Percentiles rank a stretch among this genome's conserved stretches.
Conservation (phyloP, 2,329 filamentous ascomycete genomes). For the Paramyrothecium sp. region DNA sequence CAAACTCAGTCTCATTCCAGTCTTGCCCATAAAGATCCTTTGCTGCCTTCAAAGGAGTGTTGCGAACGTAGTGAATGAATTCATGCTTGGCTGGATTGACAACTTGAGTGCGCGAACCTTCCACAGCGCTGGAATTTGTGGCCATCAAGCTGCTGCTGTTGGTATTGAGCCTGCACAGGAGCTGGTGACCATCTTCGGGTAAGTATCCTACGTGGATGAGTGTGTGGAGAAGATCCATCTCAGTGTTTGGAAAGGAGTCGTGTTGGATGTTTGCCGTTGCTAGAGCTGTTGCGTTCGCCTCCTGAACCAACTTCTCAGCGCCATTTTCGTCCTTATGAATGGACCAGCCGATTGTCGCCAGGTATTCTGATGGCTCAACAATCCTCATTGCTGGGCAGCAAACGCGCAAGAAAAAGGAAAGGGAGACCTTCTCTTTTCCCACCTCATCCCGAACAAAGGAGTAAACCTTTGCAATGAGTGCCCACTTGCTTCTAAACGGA, state of each 20-base stretch:
- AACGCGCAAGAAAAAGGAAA: conserved; percentile 41
- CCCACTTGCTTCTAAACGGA: conserved; percentile 49
- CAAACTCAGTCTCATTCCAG: too few species aligned
- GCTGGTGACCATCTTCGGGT: conserved; percentile 14
- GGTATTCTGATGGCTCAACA: conserved; percentile 41
- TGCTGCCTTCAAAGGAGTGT: conserved; percentile 14
- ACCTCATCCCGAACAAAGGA: conserved; percentile 50
- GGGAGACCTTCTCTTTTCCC: conserved; percentile 29
- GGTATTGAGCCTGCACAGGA: conserved; percentile 18
- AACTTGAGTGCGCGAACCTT: too few species aligned
- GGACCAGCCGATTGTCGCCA: conserved; percentile 44
- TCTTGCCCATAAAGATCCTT: conserved; percentile 5
- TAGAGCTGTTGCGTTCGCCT: conserved; percentile 3
- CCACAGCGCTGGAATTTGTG: conserved; percentile 3
- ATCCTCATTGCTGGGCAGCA: conserved; percentile 46
- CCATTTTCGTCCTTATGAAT: conserved; percentile 28
- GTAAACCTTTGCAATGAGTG: conserved; percentile 53
- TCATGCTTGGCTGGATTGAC: conserved; percentile 11
- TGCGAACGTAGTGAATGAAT: conserved; percentile 15
- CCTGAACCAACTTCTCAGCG: conserved; percentile 12
- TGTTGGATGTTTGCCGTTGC: conserved; percentile 1
- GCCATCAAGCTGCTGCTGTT: conserved; percentile 24
- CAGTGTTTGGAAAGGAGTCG: conserved; percentile 19
- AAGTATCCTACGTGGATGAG: conserved; percentile 22
- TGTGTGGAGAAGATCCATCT: conserved; percentile 22